phyloP scores from a whole-genome alignment of 257 asterid genomes.

The Galeopsis tetrahit region DNA sequence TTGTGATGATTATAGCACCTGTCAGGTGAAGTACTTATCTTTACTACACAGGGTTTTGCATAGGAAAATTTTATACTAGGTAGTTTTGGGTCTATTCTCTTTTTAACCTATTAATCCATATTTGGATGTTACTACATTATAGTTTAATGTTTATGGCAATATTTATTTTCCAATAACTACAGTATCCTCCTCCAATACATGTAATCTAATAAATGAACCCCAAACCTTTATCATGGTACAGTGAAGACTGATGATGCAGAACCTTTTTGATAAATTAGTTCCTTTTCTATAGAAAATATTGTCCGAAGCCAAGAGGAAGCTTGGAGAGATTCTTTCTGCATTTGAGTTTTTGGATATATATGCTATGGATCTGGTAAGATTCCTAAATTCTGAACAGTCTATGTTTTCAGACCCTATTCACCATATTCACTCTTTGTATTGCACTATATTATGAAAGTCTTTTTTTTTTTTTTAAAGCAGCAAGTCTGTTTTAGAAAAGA shows the following conservation, averaged over 20 bases:
- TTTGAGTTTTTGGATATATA: conserved; percentile 85
- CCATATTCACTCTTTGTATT: conserved; percentile 19
- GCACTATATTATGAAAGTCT: conserved; percentile 14
- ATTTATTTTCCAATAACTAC: background rate
- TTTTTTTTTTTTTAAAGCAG: no score
- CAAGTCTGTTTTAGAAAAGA: background rate
- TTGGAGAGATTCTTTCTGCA: conserved; percentile 98
- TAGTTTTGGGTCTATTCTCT: conserved; percentile 1
- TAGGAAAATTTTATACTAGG: conserved; percentile 23
- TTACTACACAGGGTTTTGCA: background rate
- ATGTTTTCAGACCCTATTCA: conserved; percentile 6
- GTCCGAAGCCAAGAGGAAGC: conserved; percentile 81
- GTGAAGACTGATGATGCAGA: conserved; percentile 32
- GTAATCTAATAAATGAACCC: background rate
- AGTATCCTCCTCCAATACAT: conserved; percentile 9
- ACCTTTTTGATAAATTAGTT: conserved; percentile 27
- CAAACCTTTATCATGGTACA: background rate
- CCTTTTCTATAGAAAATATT: conserved; percentile 67
- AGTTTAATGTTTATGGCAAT: conserved; percentile 20
- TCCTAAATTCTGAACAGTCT: conserved; percentile 22
- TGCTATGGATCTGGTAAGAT: conserved; percentile 91
- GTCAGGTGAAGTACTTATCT: conserved; percentile 70
- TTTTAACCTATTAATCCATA: conserved; percentile 2
- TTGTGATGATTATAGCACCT: conserved; percentile 83
- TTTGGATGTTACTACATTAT: conserved; percentile 14